Evolutionary conservation across 2,329 filamentous ascomycete genomes (phyloP).

Genomic region (Xylaria sp.): DNA sequence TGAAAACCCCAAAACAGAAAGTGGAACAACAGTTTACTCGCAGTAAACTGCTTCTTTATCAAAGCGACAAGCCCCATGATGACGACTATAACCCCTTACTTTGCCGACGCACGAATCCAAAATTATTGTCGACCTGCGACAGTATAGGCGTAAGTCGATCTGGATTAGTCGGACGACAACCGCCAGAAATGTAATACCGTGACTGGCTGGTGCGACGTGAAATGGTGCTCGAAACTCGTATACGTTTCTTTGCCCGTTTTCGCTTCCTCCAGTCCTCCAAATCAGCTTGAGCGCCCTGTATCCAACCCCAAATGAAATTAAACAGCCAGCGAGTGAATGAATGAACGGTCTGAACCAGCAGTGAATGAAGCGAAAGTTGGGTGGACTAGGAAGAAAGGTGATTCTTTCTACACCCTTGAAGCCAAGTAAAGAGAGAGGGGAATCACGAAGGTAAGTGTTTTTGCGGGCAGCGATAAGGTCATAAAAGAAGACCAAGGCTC

Average conservation of each 20-base stretch:
- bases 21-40: constrained; percentile 81
- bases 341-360: constrained; percentile 64
- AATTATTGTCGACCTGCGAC: constrained; percentile 69
- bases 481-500: constrained; percentile 51
- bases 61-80: constrained; percentile 54
- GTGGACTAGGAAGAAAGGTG: constrained; percentile 53
- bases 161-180: constrained; percentile 36
- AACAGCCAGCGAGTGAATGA: constrained; percentile 53
- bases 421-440: constrained; percentile 50
- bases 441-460: constrained; percentile 49
- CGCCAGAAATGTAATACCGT: constrained; percentile 36
- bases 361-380: constrained; percentile 58
- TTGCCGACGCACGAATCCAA: constrained; percentile 48
- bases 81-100: constrained; percentile 49
- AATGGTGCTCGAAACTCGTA: constrained; percentile 15
- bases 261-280: constrained; percentile 28
- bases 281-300: constrained; percentile 36
- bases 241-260: constrained; percentile 32
- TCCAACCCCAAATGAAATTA: constrained; percentile 45
- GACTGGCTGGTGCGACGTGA: constrained; percentile 35
- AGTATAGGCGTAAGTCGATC: constrained; percentile 47
- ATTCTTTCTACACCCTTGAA: constrained; percentile 60
- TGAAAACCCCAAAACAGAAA: constrained; percentile 84
- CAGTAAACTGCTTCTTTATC: constrained; percentile 73
- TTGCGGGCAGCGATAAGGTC: constrained; percentile 51